Evolutionary conservation across 495 filamentous ascomycete genomes (phyloP).

Genomic region (Geoglossum glabrum): DNA sequence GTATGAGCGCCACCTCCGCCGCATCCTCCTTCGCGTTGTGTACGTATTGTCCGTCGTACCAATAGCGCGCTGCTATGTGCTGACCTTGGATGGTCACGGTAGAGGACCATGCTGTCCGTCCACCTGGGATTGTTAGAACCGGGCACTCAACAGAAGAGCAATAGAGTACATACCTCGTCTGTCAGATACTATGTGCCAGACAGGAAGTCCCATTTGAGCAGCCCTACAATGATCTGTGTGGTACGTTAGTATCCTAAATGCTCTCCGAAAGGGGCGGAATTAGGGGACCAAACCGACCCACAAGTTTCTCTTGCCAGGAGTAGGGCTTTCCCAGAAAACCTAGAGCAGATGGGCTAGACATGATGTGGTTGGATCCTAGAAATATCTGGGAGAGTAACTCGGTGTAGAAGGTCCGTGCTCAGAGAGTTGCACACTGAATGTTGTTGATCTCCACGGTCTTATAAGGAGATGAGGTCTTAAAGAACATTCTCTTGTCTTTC

Average conservation of each 20-base stretch:
- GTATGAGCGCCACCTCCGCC: conserved; percentile 46
- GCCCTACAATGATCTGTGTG: conserved; percentile 38
- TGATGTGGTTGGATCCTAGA: not conserved
- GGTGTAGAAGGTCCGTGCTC: conserved; percentile 1
- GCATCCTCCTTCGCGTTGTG: conserved; percentile 84
- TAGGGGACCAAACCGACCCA: not conserved
- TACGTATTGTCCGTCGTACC: conserved; percentile 75
- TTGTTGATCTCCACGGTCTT: conserved; percentile 1
- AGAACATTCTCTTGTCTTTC: not conserved
- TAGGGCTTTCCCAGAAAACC: not conserved
- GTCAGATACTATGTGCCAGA: conserved; percentile 57
- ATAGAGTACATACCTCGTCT: conserved; percentile 41
- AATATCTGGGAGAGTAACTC: not conserved
- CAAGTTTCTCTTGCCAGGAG: conserved; percentile 5
- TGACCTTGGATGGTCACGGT: conserved; percentile 38
- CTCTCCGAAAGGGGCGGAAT: not conserved
- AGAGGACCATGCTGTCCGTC: conserved; percentile 80
- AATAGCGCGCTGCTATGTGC: conserved; percentile 49
- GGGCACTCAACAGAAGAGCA: not conserved
- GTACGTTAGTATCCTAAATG: not conserved
- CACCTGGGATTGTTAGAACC: conserved; percentile 31
- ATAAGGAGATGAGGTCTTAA: not conserved
- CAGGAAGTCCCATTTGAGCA: conserved; percentile 31
- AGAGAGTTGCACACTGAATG: not conserved
- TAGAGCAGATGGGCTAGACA: not conserved